Conservation (phyloP, 1,284 basidiomycete species). For the Puccinia polysora region DNA sequence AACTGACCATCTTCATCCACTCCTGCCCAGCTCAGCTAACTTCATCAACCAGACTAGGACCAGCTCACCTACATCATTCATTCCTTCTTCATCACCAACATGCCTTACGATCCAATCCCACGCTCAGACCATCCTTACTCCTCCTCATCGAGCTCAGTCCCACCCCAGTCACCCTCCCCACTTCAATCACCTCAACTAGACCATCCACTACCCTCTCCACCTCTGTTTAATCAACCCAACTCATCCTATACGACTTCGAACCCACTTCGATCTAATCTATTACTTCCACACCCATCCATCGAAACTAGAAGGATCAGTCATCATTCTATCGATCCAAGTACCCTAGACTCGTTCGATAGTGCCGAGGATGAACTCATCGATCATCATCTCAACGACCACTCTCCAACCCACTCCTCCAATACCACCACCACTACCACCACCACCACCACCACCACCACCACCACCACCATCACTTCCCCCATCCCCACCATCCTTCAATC, state of each 20-base stretch:
- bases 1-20: too few species aligned
- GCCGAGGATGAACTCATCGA: too few species aligned
- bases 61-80: neutral
- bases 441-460: neutral
- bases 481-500: neutral
- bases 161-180: neutral
- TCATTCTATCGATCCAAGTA: neutral
- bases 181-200: neutral
- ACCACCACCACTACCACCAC: neutral
- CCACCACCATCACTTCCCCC: neutral
- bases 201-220: neutral
- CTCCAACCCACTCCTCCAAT: neutral
- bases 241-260: neutral
- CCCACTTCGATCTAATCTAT: neutral
- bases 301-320: neutral
- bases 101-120: constrained; percentile 10
- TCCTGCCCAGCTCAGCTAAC: too few species aligned
- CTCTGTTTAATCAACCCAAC: neutral
- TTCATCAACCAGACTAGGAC: neutral
- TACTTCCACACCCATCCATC: neutral
- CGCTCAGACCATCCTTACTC: neutral
- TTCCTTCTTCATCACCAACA: neutral
- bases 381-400: neutral
- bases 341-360: constrained; percentile 1
- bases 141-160: neutral